These are phyloP conservation scores for Actinomortierella ambigua DNA, from an alignment of 371 early-diverging fungal genomes.

Conservation along the genomic window DNA sequence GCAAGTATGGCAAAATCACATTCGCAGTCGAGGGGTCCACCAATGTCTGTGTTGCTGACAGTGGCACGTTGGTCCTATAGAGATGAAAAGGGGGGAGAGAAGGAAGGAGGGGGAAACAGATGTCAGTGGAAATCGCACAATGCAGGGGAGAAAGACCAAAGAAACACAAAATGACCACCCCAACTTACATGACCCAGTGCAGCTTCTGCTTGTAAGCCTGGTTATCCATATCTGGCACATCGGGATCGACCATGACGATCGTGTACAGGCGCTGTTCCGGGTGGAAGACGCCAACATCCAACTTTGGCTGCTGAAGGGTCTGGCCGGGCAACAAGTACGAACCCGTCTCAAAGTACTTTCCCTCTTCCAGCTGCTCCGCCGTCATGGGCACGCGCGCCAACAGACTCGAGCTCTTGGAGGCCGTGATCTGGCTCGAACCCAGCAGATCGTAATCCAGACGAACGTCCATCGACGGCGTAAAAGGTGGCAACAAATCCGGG, in stretches of 20 bases:
- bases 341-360: slow-evolving; percentile 33
- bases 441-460: slow-evolving; percentile 45
- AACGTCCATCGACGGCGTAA: slow-evolving; percentile 57
- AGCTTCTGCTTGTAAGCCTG: slow-evolving; percentile 38
- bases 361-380: neutral
- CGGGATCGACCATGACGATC: slow-evolving; percentile 75
- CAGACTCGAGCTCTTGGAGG: slow-evolving; percentile 14
- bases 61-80: slow-evolving; percentile 64
- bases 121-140: neutral
- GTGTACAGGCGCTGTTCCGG: slow-evolving; percentile 73
- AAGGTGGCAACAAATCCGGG: slow-evolving; percentile 73
- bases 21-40: slow-evolving; percentile 52
- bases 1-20: slow-evolving; percentile 69
- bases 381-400: neutral
- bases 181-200: slow-evolving; percentile 40
- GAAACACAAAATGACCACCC: neutral
- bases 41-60: slow-evolving; percentile 58
- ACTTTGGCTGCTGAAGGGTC: slow-evolving; percentile 61
- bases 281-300: slow-evolving; percentile 70
- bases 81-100: neutral
- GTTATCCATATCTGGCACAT: slow-evolving; percentile 39
- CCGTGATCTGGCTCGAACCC: no score
- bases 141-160: neutral
- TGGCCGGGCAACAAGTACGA: slow-evolving; percentile 38
- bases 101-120: no score